Evolutionary conservation across 331 rosid genomes (phyloP), one percentile per base, ranked within the genome.

Genomic region (Spiraea crenata): DNA sequence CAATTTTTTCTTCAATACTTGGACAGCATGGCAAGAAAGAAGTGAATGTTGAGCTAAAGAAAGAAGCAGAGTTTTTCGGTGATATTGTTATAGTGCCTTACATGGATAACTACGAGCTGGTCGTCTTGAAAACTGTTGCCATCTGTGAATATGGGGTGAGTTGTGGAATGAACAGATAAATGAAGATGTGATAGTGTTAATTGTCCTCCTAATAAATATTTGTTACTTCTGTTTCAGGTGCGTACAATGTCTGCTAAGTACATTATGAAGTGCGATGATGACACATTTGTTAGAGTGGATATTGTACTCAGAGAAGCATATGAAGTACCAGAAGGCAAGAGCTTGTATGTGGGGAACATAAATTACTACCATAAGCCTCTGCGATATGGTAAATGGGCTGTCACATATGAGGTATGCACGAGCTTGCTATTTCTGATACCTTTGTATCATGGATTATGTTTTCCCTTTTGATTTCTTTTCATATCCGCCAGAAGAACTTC

Each of bases 361-460:
- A 93, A 93, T 76, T 86, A 83, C 80, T 72, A 56, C 75, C 97
- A 89, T 80, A 86, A 78, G 80, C 99, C 99, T 56, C 80, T 91
- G 83, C 99, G 99, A 66, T 41, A 70, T 63, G 99, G 99, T 42
- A 93, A 93, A 91, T 93, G 99, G 99, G 96, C 97, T 4, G 99
- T 93, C 60, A 91, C 99, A 63, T 89, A 83, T 68, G 86, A 91
- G 97, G 99, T 93, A 86, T 44, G 56, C 7, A 47, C 79, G 35
- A 74, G 71, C 47, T 48, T 48, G 39, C 41, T 79, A 59, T 12
- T 45, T 39, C 42, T 67, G 49, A 38, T 45, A 61, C 17, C 19
- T 3, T 37, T 46, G 15, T 5, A 61, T 9, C 52, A 44, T 5
- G n/a, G 16, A 63, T 17, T 42, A 63, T 3, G 8, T 44, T 42